These are phyloP conservation scores for Cudoniella acicularis DNA, from an alignment of 495 filamentous ascomycete genomes.

Conservation along the genomic window DNA sequence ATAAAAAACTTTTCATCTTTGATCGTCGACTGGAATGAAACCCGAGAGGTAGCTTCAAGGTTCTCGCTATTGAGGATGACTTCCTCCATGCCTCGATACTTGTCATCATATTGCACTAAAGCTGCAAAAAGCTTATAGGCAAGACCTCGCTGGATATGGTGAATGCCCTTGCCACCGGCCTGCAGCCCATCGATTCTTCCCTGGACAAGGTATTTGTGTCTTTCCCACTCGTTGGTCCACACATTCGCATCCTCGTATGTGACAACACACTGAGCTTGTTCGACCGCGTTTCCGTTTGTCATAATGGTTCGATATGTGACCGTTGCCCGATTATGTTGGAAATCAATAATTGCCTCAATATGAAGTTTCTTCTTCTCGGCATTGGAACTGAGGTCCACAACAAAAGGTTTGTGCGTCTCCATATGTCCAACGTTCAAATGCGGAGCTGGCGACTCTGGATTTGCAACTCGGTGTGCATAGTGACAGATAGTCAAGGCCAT, in stretches of 20 bases:
- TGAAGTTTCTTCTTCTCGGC: conserved; percentile 9
- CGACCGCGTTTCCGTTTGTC: conserved; percentile 31
- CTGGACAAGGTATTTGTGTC: conserved; percentile 50
- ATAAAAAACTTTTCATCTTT: conserved; percentile 60
- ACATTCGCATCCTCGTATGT: conserved; percentile 38
- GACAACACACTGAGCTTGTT: conserved; percentile 53
- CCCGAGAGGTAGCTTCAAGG: conserved; percentile 65
- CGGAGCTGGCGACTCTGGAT: conserved; percentile 46
- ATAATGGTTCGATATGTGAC: conserved; percentile 12
- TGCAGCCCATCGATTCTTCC: conserved; percentile 45
- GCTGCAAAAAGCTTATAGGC: conserved; percentile 70
- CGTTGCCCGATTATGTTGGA: not conserved
- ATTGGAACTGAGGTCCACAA: conserved; percentile 51
- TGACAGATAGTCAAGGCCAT: conserved; percentile 72
- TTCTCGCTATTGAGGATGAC: conserved; percentile 67
- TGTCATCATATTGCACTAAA: conserved; percentile 62
- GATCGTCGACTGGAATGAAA: conserved; percentile 57
- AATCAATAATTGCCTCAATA: conserved; percentile 11
- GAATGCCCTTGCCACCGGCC: conserved; percentile 53
- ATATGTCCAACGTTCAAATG: conserved; percentile 60
- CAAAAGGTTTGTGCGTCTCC: conserved; percentile 64
- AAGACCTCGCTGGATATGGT: conserved; percentile 44
- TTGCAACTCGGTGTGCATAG: conserved; percentile 57
- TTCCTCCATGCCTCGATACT: conserved; percentile 70
- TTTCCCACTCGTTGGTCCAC: conserved; percentile 52